Base-by-base conservation (phyloP, 2,329 filamentous ascomycete genomes). In the Teratosphaeria nubilosa region DNA sequence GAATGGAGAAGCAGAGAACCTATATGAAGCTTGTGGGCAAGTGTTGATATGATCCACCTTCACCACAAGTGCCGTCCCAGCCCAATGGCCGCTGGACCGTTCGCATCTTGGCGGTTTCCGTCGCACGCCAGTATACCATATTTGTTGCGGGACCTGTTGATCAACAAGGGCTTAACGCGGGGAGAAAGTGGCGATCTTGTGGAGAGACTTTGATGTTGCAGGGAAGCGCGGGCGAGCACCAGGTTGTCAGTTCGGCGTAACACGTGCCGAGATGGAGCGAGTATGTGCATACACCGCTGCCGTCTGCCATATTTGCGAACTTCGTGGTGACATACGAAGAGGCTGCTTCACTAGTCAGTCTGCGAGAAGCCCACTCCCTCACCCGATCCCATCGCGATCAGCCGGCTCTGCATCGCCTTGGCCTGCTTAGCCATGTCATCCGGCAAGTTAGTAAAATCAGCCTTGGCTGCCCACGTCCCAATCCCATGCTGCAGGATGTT, bases 401-500 rank as follows among this genome's bases (percentile, higher is more conserved):
- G 72, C 55, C 81, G 77, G 59, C 76, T 75, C 60, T 85, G 80
- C 86, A 90, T 90, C 25, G 66, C 80, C 69, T 83, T 80, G 0
- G 86, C 86, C 63, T 79, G 75, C 65, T 65, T 66, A 53, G 65
- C 72, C 62, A 75, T 65, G 24, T 64, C 62, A 25, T 56, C 77
- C 6, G 65, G 70, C 59, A 85, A 65, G 14, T 61, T 71, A 34
- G 72, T 73, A 58, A 90, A 82, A 66, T 85, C 79, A 61, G 82
- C 82, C 25, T 75, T 65, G 32, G 77, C 78, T 6, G 87, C 84
- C 85, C 85, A 90, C 51, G 74, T 76, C 3, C 85, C 85, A 24
- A 90, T 78, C 3, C 85, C 87, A 73, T 90, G 87, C 78, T 90
- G 87, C 68, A 90, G 71, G 62, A 90, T 86, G 71, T 90, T 90